These are phyloP conservation scores for Cladochytrium tenue DNA, from an alignment of 371 early-diverging fungal species.

Conservation along the genomic window DNA sequence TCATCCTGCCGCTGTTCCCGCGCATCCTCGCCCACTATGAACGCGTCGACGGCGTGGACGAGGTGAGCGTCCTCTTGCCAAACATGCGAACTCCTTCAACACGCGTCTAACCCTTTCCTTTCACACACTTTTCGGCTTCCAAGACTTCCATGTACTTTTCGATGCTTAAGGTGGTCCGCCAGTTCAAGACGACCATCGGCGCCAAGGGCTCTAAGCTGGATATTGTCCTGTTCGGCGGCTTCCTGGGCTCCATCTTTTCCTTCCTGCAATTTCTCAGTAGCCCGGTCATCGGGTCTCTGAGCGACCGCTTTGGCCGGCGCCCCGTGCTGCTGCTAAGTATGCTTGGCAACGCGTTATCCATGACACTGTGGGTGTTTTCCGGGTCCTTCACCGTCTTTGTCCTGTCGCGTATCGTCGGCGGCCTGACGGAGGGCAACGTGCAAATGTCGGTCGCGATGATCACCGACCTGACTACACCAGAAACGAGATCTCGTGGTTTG, in stretches of 20 bases:
- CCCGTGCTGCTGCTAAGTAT: slow-evolving; percentile 82
- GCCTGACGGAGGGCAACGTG: slow-evolving; percentile 94
- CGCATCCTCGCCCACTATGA: slow-evolving; percentile 64
- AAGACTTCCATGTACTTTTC: slow-evolving; percentile 35
- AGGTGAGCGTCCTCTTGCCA: slow-evolving; percentile 13
- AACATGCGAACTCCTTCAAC: neutral
- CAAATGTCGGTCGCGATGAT: slow-evolving; percentile 94
- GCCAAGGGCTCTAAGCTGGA: slow-evolving; percentile 53
- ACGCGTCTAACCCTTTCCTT: neutral
- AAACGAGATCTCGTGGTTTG: slow-evolving; percentile 76
- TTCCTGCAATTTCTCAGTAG: slow-evolving; percentile 88
- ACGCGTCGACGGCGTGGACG: slow-evolving; percentile 33
- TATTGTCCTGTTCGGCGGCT: slow-evolving; percentile 91
- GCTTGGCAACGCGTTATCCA: slow-evolving; percentile 88
- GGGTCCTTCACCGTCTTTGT: slow-evolving; percentile 80
- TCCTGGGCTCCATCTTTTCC: slow-evolving; percentile 89
- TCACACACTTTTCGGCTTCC: neutral
- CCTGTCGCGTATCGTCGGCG: slow-evolving; percentile 85
- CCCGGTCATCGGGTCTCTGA: slow-evolving; percentile 80
- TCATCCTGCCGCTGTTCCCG: slow-evolving; percentile 93
- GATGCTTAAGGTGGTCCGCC: slow-evolving; percentile 22
- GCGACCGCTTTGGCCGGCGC: slow-evolving; percentile 85
- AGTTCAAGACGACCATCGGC: slow-evolving; percentile 34
- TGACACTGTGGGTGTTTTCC: slow-evolving; percentile 85
- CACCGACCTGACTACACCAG: slow-evolving; percentile 83